A percentile compares a stretch with the other conserved stretches of the same genome.
These are phyloP conservation scores for Aspergillus vadensis DNA, from an alignment of 2,329 filamentous ascomycete species.

Conservation along the genomic window DNA sequence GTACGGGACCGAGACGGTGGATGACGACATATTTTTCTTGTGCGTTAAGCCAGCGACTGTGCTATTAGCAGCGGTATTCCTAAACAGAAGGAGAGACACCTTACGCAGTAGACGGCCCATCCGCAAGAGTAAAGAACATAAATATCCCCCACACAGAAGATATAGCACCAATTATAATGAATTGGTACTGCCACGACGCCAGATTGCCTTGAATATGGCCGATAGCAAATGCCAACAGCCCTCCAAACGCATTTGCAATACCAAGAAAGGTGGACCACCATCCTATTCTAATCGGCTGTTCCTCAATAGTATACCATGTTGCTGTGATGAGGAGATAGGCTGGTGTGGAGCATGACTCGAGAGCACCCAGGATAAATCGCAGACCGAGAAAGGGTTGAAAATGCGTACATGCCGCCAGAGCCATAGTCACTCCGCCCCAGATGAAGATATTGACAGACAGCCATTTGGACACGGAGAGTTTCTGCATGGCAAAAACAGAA, in stretches of 20 bases:
- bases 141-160: constrained; percentile 18
- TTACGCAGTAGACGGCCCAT: constrained; percentile 18
- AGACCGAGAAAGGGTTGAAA: not conserved
- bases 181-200: constrained; percentile 21
- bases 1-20: constrained; percentile 5
- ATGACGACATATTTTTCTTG: not conserved
- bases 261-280: not conserved
- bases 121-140: constrained; percentile 20
- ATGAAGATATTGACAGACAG: not conserved
- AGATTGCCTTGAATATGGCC: constrained; percentile 16
- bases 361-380: not conserved
- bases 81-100: constrained; percentile 10
- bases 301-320: constrained; percentile 25
- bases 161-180: constrained; percentile 24
- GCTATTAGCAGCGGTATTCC: constrained; percentile 2
- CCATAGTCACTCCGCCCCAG: not conserved
- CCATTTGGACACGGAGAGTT: not conserved
- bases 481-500: not conserved
- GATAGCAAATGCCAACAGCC: constrained; percentile 23
- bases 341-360: not conserved
- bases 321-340: constrained; percentile 28
- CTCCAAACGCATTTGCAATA: constrained; percentile 3
- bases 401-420: not conserved
- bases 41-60: constrained; percentile 8
- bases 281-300: constrained; percentile 21